phyloP scores from a whole-genome alignment of 176 grass and related monocot species.

The Aegilops tauschii region DNA sequence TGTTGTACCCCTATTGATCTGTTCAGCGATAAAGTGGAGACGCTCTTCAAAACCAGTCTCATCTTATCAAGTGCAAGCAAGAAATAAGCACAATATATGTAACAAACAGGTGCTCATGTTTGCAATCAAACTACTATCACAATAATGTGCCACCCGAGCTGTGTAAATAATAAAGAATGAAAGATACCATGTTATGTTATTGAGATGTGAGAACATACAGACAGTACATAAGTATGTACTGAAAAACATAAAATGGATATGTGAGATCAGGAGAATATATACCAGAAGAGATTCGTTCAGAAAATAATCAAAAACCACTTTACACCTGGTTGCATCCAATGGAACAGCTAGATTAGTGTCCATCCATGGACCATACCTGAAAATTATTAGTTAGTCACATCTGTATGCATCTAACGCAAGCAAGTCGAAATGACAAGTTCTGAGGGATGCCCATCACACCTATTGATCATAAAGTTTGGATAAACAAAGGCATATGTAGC shows the following conservation, averaged over 20 bases:
- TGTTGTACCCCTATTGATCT: neutral
- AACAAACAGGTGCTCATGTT: neutral
- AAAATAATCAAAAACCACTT: slow-evolving; percentile 98
- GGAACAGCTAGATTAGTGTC: slow-evolving; percentile 93
- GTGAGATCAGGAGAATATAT: slow-evolving; percentile 6
- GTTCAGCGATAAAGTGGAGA: neutral
- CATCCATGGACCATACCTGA: slow-evolving; percentile 97
- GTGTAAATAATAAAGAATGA: neutral
- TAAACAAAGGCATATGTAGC: slow-evolving; percentile 93
- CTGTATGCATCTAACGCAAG: neutral
- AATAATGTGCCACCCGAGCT: neutral
- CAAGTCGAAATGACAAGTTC: neutral
- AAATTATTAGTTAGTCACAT: slow-evolving; percentile 21
- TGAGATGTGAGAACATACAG: neutral
- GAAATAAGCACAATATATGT: neutral
- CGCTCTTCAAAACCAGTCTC: neutral
- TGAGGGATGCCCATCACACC: slow-evolving; percentile 35
- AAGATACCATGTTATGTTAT: neutral
- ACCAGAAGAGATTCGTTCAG: slow-evolving; percentile 69
- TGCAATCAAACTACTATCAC: neutral
- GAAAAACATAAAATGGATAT: neutral
- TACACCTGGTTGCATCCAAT: slow-evolving; percentile 64
- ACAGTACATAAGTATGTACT: neutral
- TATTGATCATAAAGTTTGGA: slow-evolving; percentile 99
- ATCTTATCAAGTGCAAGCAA: neutral